Evolutionary conservation across 495 filamentous ascomycete species (phyloP), one percentile per base, ranked within the genome.

Genomic region (Parachaetomium inaequale): DNA sequence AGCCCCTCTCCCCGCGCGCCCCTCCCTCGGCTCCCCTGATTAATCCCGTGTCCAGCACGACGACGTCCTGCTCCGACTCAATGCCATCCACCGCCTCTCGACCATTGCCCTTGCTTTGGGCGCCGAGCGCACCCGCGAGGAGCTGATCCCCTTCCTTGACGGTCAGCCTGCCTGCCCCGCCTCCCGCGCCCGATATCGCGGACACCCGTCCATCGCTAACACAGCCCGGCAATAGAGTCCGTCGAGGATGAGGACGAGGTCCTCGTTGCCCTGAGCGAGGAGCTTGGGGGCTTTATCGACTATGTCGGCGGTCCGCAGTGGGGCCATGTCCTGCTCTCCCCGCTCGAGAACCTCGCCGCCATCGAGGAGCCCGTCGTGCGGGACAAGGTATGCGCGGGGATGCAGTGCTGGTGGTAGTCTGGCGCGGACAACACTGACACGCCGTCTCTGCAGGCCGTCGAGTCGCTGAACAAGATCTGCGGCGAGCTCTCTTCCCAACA

Each of bases 201-300:
- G 15, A 23, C 32, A 34, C 38, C n/a, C 45, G 47, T 45, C 63
- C 38, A 58, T 58, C 63, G 65, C 66, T 68, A 63, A 62, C 52
- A 26, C 58, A 51, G 52, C 64, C 58, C 62, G 59, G 46, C 55
- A 68, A 23, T 75, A 98, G 94, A 98, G 76, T 96, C 93, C 43
- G 92, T 98, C 59, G 94, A 98, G 79, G 94, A 98, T 65, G 94
- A 98, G 75, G 94, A 98, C 72, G 94, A 98, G 71, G 95, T 98
- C 58, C 85, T 98, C 70, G 96, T 95, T 42, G 94, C 95, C 47
- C 79, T 98, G 55, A 96, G 95, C 73, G 93, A 96, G 70, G 94
- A 98, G 77, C 85, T 98, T 58, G 94, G 94, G 56, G 87, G 82
- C 70, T 98, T 98, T 72, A 92, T 96, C 74, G 94, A 98, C 76